Base-by-base conservation (phyloP, 805 yeast species). In the Zygosaccharomyces lentus region DNA sequence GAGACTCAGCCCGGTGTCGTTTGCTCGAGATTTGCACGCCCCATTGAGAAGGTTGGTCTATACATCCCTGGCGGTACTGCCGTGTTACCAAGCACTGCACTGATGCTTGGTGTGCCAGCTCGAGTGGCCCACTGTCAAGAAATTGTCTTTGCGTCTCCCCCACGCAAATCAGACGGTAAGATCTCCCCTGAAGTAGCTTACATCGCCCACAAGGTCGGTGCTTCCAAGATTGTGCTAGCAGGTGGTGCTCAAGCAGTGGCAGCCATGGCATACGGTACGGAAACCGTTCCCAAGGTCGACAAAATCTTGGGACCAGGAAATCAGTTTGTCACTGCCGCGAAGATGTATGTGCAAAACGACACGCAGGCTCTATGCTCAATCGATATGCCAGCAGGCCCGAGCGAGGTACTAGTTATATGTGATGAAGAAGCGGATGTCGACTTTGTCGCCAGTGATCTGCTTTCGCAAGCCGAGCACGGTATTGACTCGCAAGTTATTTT, bases 181-280 rank as follows among this genome's bases (percentile, higher is more conserved):
- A 76, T 93, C 53, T 87, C 96, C 5, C 98, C 99, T 3, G 99
- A 93, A 66, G 96, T 93, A 45, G 96, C 89, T 13, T 93, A 93
- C 58, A 97, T 93, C 45, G 99, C 99, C 16, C 87, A 88, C 68
- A 89, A 89, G 68, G 82, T 93, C 53, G 97, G 97, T 47, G 98
- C 97, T 34, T 75, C 80, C 49, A 78, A 83, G 57, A 89, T 93
- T 60, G 88, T 93, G 8, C 74, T 93, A 57, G 99, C 99, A 1
- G 99, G 99, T 59, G 99, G 99, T 61, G 99, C 99, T 3, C 99
- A 93, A 73, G 99, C 99, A 5, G 87, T 93, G 43, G 96, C 97
- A 38, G 95, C 99, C 4, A 80, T 93, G 96, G 99, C 99, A 1
- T 93, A 93, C 65, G 99, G 99, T 64, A 93, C 99, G 10, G 88